A percentile compares a stretch with the other conserved stretches of the same genome.
These are phyloP conservation scores for Magnusiomyces sp. DNA, from an alignment of 1,139 yeast genomes.

Conservation along the genomic window DNA sequence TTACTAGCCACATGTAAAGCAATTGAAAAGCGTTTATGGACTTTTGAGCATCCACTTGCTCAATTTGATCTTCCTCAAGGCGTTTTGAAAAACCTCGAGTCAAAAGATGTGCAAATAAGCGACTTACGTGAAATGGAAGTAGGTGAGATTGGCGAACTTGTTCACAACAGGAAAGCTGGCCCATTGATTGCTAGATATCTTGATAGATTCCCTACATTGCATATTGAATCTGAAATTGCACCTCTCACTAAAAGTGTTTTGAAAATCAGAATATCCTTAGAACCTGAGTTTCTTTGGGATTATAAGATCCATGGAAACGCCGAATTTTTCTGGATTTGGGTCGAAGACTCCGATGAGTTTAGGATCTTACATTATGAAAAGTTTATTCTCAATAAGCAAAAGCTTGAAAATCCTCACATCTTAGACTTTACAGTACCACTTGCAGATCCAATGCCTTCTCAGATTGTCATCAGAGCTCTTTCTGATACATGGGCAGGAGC, in stretches of 20 bases:
- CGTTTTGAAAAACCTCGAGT: conserved; percentile 53
- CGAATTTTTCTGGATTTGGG: conserved; percentile 86
- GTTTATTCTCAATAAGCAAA: conserved; percentile 55
- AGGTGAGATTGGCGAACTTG: conserved; percentile 77
- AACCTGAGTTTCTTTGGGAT: conserved; percentile 83
- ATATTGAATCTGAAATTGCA: conserved; percentile 72
- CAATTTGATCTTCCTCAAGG: conserved; percentile 77
- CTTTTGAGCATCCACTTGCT: conserved; percentile 80
- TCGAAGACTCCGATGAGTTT: conserved; percentile 64
- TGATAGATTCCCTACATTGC: conserved; percentile 65
- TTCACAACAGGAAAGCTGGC: conserved; percentile 76
- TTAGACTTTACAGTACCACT: conserved; percentile 91
- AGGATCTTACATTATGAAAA: conserved; percentile 76
- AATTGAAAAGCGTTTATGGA: conserved; percentile 78
- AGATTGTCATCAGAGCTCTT: conserved; percentile 65
- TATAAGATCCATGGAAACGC: conserved; percentile 70
- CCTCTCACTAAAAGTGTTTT: conserved; percentile 85
- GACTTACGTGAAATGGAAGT: conserved; percentile 64
- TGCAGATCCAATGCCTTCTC: conserved; percentile 81
- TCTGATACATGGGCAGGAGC: conserved; percentile 91
- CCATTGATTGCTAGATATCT: conserved; percentile 49
- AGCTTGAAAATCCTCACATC: conserved; percentile 52
- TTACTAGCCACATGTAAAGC: conserved; percentile 78
- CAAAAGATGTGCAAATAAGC: conserved; percentile 61
- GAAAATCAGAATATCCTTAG: conserved; percentile 63